Percentiles rank a stretch among this genome's conserved stretches.
Evolutionary conservation across 805 yeast genomes (phyloP).

Genomic region (Wickerhamiella azyma): DNA sequence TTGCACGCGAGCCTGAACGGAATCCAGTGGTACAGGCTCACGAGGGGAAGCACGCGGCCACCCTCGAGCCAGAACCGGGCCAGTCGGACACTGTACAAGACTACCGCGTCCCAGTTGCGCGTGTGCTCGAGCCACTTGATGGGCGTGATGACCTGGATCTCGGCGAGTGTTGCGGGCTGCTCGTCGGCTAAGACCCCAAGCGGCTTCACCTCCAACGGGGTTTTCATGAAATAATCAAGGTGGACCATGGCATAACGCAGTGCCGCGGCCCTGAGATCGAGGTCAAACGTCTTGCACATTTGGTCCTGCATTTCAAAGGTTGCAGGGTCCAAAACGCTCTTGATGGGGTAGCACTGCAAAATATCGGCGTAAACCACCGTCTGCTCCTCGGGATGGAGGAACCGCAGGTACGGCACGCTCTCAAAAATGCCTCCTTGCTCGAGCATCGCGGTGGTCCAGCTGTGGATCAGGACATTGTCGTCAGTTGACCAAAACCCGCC

Average conservation of each 20-base stretch:
- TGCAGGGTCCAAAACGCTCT: no score
- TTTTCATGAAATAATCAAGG: background rate
- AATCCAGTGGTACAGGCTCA: background rate
- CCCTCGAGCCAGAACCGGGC: background rate
- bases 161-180: background rate
- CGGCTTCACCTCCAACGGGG: background rate
- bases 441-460: no score
- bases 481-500: no score
- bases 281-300: background rate
- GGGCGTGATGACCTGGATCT: background rate
- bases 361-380: background rate
- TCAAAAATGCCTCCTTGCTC: no score
- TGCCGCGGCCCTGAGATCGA: background rate
- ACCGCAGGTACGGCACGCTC: background rate
- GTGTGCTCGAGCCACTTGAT: background rate
- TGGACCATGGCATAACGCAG: background rate
- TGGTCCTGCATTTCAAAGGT: background rate
- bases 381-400: background rate
- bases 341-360: background rate
- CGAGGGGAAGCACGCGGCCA: background rate
- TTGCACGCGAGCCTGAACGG: background rate
- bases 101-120: conserved; percentile 1
- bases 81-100: background rate
- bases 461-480: no score
- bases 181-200: background rate